phyloP scores from a whole-genome alignment of 1,284 basidiomycete species.

The Heimioporus retisporus region DNA sequence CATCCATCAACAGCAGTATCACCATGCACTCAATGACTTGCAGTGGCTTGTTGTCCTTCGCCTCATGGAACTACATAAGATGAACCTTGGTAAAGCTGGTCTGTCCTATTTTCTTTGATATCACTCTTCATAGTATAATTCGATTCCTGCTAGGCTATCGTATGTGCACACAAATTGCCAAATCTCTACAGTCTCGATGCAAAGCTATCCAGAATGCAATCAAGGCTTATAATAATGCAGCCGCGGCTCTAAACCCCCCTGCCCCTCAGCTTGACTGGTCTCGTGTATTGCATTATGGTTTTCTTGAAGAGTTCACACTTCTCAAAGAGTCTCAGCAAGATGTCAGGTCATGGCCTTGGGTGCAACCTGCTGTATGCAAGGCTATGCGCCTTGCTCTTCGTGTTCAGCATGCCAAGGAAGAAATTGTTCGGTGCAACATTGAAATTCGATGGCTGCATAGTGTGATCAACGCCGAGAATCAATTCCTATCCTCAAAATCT shows the following conservation, averaged over 20 bases:
- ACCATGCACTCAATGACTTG: neutral
- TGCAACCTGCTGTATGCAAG: neutral
- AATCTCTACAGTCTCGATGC: neutral
- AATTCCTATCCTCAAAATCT: neutral
- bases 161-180: neutral
- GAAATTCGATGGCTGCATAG: neutral
- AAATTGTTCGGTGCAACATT: neutral
- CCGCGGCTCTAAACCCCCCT: too few species aligned
- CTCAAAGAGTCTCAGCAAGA: neutral
- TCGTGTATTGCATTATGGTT: neutral
- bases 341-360: neutral
- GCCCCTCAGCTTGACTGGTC: too few species aligned
- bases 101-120: neutral
- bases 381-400: neutral
- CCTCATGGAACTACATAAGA: conserved; percentile 1
- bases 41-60: neutral
- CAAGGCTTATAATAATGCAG: neutral
- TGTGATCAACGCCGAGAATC: neutral
- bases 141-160: neutral
- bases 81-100: neutral
- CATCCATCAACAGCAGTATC: neutral
- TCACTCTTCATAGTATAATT: neutral
- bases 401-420: neutral
- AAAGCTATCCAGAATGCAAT: neutral
- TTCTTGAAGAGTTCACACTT: neutral